A percentile compares a stretch with the other conserved stretches of the same genome.
phyloP scores from a whole-genome alignment of 108 stramenopile genomes.

The Heterococcus sp. region DNA sequence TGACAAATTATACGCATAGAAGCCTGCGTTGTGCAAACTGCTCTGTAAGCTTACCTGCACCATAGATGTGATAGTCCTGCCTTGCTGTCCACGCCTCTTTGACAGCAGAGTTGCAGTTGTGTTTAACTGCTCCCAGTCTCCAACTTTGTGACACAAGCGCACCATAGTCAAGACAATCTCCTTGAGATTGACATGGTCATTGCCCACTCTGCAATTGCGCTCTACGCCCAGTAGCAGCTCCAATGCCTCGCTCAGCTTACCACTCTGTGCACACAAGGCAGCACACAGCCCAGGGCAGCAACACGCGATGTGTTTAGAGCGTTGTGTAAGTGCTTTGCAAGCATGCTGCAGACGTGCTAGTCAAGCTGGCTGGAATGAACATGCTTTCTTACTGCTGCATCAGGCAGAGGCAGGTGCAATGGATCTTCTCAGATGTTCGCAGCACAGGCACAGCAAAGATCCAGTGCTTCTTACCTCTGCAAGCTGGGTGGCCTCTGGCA shows the following conservation, averaged over 20 bases:
- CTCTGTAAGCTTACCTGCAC: conserved; percentile 26
- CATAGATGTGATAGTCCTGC: conserved; percentile 49
- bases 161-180: conserved; percentile 55
- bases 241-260: conserved; percentile 42
- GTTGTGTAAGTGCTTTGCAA: too few species aligned
- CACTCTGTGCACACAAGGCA: too few species aligned
- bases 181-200: conserved; percentile 51
- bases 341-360: too few species aligned
- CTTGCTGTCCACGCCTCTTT: conserved; percentile 59
- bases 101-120: conserved; percentile 51
- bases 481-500: conserved; percentile 35
- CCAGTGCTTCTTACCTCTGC: conserved; percentile 14
- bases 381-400: too few species aligned
- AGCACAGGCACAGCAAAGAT: background rate
- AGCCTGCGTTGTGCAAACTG: background rate
- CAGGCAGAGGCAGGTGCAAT: too few species aligned
- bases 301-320: too few species aligned
- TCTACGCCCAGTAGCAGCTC: conserved; percentile 47
- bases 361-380: too few species aligned
- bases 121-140: conserved; percentile 62
- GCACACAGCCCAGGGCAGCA: too few species aligned
- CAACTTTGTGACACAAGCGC: conserved; percentile 40
- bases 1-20: background rate
- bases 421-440: too few species aligned
- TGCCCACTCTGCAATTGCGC: conserved; percentile 56